phyloP scores from a whole-genome alignment of 768 basidiomycete genomes.

The Cytidiella melzeri region DNA sequence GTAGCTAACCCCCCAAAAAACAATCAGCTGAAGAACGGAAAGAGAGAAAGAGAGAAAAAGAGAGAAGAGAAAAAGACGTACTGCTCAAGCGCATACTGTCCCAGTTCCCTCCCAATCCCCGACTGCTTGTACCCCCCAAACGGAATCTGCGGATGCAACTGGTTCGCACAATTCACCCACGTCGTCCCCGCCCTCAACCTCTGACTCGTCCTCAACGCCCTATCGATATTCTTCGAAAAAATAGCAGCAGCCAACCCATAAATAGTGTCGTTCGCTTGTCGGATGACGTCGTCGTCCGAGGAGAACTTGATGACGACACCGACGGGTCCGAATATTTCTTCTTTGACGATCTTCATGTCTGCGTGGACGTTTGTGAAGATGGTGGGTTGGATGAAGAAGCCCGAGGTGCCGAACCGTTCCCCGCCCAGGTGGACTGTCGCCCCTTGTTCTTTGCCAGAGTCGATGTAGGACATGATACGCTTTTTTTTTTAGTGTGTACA shows the following conservation, averaged over 20 bases:
- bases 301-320: conserved; percentile 64
- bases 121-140: conserved; percentile 74
- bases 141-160: conserved; percentile 44
- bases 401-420: conserved; percentile 43
- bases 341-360: conserved; percentile 51
- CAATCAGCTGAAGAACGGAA: conserved; percentile 33
- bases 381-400: conserved; percentile 60
- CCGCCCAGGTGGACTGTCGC: conserved; percentile 57
- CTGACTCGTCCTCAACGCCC: conserved; percentile 69
- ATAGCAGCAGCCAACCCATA: conserved; percentile 89
- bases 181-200: conserved; percentile 75
- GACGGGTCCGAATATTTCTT: conserved; percentile 69
- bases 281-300: conserved; percentile 54
- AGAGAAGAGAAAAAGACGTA: conserved; percentile 16
- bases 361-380: conserved; percentile 52
- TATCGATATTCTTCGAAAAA: conserved; percentile 73
- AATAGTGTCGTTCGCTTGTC: conserved; percentile 75
- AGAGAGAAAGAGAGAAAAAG: background rate
- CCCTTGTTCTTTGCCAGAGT: conserved; percentile 51
- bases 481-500: too few relatives aligned
- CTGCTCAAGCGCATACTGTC: conserved; percentile 46
- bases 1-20: conserved; percentile 38
- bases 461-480: conserved; percentile 59
- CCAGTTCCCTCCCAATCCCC: conserved; percentile 64
- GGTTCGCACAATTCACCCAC: conserved; percentile 50